phyloP scores from a whole-genome alignment of 768 basidiomycete genomes.

The Coprinopsis cinerea region DNA sequence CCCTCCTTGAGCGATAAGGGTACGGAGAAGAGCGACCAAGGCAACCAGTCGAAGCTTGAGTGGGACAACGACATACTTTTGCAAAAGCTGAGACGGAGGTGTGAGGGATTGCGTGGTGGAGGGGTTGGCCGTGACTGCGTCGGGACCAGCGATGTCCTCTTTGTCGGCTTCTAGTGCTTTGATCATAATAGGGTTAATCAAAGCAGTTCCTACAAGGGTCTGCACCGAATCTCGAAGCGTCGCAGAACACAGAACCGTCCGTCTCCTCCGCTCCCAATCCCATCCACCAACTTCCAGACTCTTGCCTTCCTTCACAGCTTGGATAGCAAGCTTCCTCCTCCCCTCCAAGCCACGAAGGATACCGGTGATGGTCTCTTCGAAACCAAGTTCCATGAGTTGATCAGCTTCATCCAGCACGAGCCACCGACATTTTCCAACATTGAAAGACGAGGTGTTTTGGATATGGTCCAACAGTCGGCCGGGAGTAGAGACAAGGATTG shows the following conservation, averaged over 20 bases:
- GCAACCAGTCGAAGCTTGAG: constrained; percentile 93
- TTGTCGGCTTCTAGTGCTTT: constrained; percentile 59
- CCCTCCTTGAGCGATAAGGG: constrained; percentile 61
- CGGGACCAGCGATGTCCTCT: constrained; percentile 10
- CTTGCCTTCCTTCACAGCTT: constrained; percentile 61
- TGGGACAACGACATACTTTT: constrained; percentile 87
- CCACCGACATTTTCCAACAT: constrained; percentile 92
- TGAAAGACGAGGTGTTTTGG: constrained; percentile 90
- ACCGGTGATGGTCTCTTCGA: constrained; percentile 90
- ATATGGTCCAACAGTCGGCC: constrained; percentile 94
- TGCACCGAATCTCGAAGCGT: constrained; percentile 95
- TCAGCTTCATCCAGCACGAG: constrained; percentile 97
- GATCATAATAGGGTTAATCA: constrained; percentile 77
- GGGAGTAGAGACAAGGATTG: constrained; percentile 93
- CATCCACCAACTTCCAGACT: constrained; percentile 75
- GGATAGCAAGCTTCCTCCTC: constrained; percentile 63
- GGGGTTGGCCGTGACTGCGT: constrained; percentile 1
- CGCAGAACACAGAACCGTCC: constrained; percentile 93
- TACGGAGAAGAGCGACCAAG: constrained; percentile 79
- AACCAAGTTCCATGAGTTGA: constrained; percentile 95
- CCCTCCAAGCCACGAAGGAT: constrained; percentile 87
- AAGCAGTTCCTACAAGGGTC: constrained; percentile 78
- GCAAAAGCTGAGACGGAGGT: constrained; percentile 87
- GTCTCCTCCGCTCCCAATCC: constrained; percentile 73
- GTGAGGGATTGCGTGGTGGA: constrained; percentile 62